Evolutionary conservation across 108 stramenopile genomes (phyloP).

Genomic region (Skeletonema menzelii): DNA sequence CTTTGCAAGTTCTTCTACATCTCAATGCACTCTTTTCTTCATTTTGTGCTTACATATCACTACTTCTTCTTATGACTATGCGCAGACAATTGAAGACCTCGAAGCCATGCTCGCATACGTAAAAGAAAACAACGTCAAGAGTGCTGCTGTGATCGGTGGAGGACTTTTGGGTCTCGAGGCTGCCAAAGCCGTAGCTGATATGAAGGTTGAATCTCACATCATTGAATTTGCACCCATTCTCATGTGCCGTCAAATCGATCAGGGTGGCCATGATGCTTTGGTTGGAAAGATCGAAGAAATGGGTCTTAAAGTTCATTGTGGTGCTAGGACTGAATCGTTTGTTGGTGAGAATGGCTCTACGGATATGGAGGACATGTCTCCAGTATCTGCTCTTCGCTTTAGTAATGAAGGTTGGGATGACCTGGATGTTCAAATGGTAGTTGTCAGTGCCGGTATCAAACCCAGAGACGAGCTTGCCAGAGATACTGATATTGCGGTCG

Average conservation of each 20-base stretch:
- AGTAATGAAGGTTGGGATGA: conserved; percentile 89
- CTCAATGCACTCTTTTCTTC: background rate
- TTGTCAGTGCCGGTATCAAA: conserved; percentile 90
- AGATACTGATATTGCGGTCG: conserved; percentile 65
- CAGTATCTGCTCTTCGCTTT: conserved; percentile 78
- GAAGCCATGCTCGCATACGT: conserved; percentile 88
- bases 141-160: conserved; percentile 94
- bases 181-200: conserved; percentile 89
- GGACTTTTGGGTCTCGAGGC: conserved; percentile 89
- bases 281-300: conserved; percentile 90
- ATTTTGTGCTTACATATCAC: background rate
- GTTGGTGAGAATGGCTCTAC: conserved; percentile 84
- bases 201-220: conserved; percentile 89
- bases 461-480: conserved; percentile 92
- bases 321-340: conserved; percentile 88
- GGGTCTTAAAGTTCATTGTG: conserved; percentile 92
- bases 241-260: conserved; percentile 95
- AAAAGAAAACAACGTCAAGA: conserved; percentile 77
- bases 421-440: conserved; percentile 91
- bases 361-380: conserved; percentile 64
- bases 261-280: conserved; percentile 90
- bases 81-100: conserved; percentile 88
- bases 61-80: background rate
- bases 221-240: conserved; percentile 93
- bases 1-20: background rate